Conservation (phyloP, 225 moss, liverwort and hornwort species). For the Thuidium tamariscinum region DNA sequence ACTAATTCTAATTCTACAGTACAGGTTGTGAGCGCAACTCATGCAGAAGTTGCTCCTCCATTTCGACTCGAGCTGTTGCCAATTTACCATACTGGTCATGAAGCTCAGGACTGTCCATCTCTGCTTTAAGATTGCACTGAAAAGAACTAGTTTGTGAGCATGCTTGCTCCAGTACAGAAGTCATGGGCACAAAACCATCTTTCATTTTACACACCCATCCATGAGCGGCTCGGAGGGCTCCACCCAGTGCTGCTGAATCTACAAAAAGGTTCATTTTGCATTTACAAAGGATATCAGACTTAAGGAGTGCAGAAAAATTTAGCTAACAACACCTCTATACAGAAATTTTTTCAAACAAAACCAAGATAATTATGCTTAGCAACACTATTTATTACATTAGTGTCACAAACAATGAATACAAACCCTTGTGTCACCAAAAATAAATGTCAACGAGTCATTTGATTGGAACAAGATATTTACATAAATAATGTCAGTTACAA, state of each 20-base stretch:
- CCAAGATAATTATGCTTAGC: background rate
- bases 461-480: background rate
- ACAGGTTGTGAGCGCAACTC: background rate
- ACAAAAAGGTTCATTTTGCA: background rate
- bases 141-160: conserved; percentile 20
- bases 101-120: conserved; percentile 10
- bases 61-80: conserved; percentile 25
- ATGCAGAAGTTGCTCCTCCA: conserved; percentile 39
- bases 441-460: background rate
- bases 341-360: background rate
- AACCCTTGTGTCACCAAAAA: background rate
- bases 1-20: background rate
- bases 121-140: conserved; percentile 29
- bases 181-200: conserved; percentile 37
- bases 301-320: background rate
- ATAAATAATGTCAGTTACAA: background rate
- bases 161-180: conserved; percentile 23
- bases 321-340: background rate
- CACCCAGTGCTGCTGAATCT: conserved; percentile 95
- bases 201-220: conserved; percentile 50
- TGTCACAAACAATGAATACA: background rate
- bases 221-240: conserved; percentile 84
- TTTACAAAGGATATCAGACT: background rate
- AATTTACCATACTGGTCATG: conserved; percentile 29
- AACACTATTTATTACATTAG: background rate